Conservation (phyloP, 2,329 filamentous ascomycete species). For the Verticillium longisporum region DNA sequence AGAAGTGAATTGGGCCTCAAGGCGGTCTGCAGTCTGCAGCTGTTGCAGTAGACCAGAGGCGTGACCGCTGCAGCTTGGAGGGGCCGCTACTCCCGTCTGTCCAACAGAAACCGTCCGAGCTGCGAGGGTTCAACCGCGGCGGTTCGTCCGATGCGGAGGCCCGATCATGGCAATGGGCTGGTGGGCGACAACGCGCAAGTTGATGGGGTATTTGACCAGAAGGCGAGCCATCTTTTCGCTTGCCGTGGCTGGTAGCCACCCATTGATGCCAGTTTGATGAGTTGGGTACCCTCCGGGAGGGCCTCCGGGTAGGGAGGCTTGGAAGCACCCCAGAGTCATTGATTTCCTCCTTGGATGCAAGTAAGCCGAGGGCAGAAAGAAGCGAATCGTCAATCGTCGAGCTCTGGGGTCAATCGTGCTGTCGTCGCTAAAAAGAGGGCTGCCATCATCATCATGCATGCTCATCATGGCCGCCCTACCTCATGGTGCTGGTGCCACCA, state of each 20-base stretch:
- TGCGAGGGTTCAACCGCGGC: not conserved
- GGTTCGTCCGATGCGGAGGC: not conserved
- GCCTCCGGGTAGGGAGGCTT: no score
- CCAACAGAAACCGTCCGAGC: not conserved
- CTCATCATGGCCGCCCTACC: no score
- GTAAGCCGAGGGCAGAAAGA: no score
- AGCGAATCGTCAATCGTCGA: no score
- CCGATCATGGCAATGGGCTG: not conserved
- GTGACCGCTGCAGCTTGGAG: not conserved
- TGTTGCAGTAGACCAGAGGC: not conserved
- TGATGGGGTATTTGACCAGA: not conserved
- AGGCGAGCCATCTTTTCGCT: not conserved
- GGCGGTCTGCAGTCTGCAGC: constrained; percentile 2
- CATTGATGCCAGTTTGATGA: not conserved
- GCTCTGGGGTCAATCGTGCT: no score
- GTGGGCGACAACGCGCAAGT: not conserved
- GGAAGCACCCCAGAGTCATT: no score
- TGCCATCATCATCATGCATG: no score
- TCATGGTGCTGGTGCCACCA: no score
- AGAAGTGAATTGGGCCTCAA: constrained; percentile 3
- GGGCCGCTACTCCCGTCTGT: not conserved
- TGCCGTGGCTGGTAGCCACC: not conserved
- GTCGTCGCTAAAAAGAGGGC: no score
- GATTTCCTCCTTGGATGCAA: no score
- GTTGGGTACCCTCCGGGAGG: no score